phyloP scores from a whole-genome alignment of 148 eudicot genomes.

The Cornus florida region DNA sequence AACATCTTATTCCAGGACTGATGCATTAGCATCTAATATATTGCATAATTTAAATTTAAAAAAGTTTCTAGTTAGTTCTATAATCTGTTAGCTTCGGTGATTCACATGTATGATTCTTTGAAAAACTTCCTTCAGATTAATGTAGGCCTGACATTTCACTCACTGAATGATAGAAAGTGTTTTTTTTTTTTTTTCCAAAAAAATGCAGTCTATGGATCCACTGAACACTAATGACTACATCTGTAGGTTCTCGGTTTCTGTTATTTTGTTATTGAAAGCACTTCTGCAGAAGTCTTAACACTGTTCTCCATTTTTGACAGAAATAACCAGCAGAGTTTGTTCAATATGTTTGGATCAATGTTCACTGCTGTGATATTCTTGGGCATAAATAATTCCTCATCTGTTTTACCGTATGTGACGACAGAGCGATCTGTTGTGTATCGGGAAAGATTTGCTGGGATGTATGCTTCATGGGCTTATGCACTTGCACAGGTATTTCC shows the following conservation, averaged over 20 bases:
- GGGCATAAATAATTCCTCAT: conserved; percentile 57
- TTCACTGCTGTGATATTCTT: conserved; percentile 45
- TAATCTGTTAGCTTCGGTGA: too few relatives aligned
- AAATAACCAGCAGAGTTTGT: conserved; percentile 56
- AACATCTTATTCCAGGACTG: neutral
- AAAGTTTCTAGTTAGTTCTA: too few relatives aligned
- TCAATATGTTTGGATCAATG: conserved; percentile 63
- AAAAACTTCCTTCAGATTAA: too few relatives aligned
- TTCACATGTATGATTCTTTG: too few relatives aligned
- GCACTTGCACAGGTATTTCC: conserved; percentile 74
- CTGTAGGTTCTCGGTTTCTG: neutral
- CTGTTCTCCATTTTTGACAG: conserved; percentile 36
- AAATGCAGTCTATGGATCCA: neutral
- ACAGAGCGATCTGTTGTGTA: conserved; percentile 66
- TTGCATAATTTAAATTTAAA: too few relatives aligned
- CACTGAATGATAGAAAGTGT: too few relatives aligned
- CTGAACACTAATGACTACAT: neutral
- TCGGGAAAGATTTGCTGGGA: conserved; percentile 84
- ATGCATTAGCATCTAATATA: neutral
- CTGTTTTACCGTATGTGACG: conserved; percentile 49
- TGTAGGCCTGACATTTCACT: too few relatives aligned
- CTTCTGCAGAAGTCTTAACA: neutral
- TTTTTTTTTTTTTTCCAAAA: too few relatives aligned
- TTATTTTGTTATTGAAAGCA: neutral
- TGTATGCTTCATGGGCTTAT: conserved; percentile 79